Conservation (phyloP, 1,284 basidiomycete species). For the Singerocomus inundabilis region DNA sequence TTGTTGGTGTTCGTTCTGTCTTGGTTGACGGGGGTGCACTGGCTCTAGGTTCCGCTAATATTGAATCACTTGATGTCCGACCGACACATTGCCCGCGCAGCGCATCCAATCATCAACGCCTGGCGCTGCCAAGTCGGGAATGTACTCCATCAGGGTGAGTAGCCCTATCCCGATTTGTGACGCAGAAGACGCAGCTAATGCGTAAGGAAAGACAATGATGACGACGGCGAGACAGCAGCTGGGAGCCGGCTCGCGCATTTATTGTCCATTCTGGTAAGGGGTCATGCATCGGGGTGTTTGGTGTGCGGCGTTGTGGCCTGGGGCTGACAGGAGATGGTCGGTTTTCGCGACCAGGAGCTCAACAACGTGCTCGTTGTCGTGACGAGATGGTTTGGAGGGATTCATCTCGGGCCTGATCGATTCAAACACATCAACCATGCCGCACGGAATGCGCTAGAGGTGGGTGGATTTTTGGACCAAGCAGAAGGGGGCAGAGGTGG, state of each 20-base stretch:
- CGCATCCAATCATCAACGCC: slow-evolving; percentile 88
- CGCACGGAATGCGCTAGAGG: slow-evolving; percentile 80
- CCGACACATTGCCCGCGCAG: slow-evolving; percentile 69
- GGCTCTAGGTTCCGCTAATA: slow-evolving; percentile 63
- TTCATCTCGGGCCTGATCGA: slow-evolving; percentile 81
- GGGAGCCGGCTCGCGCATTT: slow-evolving; percentile 85
- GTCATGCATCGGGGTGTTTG: neutral
- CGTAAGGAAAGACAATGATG: slow-evolving; percentile 77
- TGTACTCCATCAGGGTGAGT: slow-evolving; percentile 69
- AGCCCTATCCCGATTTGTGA: neutral
- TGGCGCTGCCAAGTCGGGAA: slow-evolving; percentile 75
- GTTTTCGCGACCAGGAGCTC: slow-evolving; percentile 50
- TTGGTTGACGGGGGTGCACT: neutral
- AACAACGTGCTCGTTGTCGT: slow-evolving; percentile 83
- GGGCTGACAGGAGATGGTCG: neutral
- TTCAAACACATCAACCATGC: slow-evolving; percentile 94
- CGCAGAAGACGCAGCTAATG: neutral
- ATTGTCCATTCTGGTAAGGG: slow-evolving; percentile 77
- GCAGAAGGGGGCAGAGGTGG: slow-evolving; percentile 19
- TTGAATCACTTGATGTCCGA: slow-evolving; percentile 74
- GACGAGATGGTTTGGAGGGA: slow-evolving; percentile 79
- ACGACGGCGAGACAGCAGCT: slow-evolving; percentile 90
- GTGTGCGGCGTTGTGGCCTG: neutral
- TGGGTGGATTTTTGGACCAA: slow-evolving; percentile 74
- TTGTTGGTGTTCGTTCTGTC: neutral